Evolutionary conservation across 2,329 filamentous ascomycete species (phyloP).

Genomic region (Didymella sp.): DNA sequence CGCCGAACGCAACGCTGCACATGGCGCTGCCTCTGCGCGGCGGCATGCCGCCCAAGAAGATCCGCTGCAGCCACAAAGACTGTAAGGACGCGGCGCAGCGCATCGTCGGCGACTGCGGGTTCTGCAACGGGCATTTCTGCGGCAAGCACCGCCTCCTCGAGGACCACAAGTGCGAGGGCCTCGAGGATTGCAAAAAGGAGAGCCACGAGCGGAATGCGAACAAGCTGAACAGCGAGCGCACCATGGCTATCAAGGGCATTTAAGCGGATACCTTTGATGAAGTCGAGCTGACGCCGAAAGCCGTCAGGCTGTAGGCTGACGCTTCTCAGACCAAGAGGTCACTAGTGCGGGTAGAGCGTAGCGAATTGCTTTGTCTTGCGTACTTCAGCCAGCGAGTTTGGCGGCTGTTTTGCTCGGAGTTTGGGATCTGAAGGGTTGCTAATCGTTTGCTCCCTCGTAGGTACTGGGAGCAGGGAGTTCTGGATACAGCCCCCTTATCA

Average conservation of each 20-base stretch:
- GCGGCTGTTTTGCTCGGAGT: conserved; percentile 16
- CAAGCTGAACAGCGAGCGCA: conserved; percentile 90
- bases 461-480: conserved; percentile 16
- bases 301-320: not conserved
- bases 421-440: conserved; percentile 12
- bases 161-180: conserved; percentile 88
- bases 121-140: conserved; percentile 94
- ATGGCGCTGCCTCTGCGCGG: conserved; percentile 64
- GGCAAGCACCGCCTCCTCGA: conserved; percentile 93
- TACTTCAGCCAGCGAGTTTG: conserved; percentile 16
- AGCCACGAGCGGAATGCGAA: conserved; percentile 93
- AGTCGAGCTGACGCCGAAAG: not conserved
- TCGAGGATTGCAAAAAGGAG: conserved; percentile 98
- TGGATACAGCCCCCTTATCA: conserved; percentile 7
- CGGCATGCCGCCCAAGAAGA: conserved; percentile 72
- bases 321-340: not conserved
- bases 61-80: conserved; percentile 85
- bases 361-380: conserved; percentile 10
- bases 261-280: conserved; percentile 51
- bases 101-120: conserved; percentile 95
- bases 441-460: conserved; percentile 6
- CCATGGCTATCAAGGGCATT: conserved; percentile 90
- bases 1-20: conserved; percentile 60
- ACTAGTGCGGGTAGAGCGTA: not conserved
- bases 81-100: conserved; percentile 88